These are phyloP conservation scores for Lecanicillium sp. DNA, from an alignment of 2,329 filamentous ascomycete species.

Conservation along the genomic window DNA sequence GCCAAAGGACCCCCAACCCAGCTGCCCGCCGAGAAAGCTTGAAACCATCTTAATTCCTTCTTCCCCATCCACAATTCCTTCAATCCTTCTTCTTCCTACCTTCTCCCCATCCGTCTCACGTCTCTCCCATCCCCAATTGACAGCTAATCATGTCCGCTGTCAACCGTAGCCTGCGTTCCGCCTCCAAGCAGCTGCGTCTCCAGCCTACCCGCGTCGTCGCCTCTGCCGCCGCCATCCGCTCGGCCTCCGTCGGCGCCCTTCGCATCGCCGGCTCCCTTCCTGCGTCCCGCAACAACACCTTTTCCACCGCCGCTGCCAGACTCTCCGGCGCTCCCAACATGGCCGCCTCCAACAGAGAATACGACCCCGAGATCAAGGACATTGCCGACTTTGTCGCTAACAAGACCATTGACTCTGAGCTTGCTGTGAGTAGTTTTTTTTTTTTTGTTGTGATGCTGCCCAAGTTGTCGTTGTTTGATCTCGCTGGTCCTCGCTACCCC, in stretches of 20 bases:
- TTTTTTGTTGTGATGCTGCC: background rate
- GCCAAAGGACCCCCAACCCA: too few relatives aligned
- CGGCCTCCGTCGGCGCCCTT: conserved; percentile 26
- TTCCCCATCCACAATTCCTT: background rate
- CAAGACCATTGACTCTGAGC: conserved; percentile 81
- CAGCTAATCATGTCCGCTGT: conserved; percentile 44
- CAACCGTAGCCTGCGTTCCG: conserved; percentile 48
- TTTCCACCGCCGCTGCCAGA: conserved; percentile 44
- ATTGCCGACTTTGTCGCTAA: conserved; percentile 94
- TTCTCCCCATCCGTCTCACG: background rate
- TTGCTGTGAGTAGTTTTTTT: conserved; percentile 63
- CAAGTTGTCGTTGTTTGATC: background rate
- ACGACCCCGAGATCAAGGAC: conserved; percentile 89
- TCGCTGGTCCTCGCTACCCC: conserved; percentile 3
- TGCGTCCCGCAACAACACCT: conserved; percentile 33
- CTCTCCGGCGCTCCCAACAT: conserved; percentile 44
- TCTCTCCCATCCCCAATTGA: conserved; percentile 2
- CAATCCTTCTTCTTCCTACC: background rate
- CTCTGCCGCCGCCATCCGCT: conserved; percentile 27
- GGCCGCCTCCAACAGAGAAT: conserved; percentile 52
- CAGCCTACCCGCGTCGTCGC: conserved; percentile 33
- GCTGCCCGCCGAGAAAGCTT: too few relatives aligned
- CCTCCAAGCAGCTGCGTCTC: conserved; percentile 48
- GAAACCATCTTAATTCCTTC: too few relatives aligned
- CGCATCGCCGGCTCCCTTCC: conserved; percentile 28